Percentiles rank a stretch among this genome's conserved stretches.
Evolutionary conservation across 306 rosid genomes (phyloP).

Genomic region (Canavalia gladiata): DNA sequence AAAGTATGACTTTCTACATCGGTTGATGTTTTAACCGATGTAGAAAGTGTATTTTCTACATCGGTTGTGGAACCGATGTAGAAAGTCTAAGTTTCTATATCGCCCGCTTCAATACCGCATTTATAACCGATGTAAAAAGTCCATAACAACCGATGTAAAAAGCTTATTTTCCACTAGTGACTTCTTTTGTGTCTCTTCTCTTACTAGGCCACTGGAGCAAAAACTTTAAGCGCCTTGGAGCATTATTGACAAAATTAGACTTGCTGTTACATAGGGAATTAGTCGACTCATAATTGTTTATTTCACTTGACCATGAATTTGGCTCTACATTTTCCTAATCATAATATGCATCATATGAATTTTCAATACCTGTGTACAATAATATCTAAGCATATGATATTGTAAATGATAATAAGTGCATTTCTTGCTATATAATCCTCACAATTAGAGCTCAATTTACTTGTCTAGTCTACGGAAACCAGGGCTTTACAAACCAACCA

Average conservation of each 20-base stretch:
- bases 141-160: too few species aligned
- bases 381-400: slow-evolving; percentile 88
- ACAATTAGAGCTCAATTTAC: slow-evolving; percentile 72
- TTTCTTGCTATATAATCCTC: slow-evolving; percentile 58
- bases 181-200: slow-evolving; percentile 57
- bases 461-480: slow-evolving; percentile 82
- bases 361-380: slow-evolving; percentile 73
- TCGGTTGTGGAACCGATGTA: too few species aligned
- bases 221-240: slow-evolving; percentile 68
- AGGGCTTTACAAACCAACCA: slow-evolving; percentile 87
- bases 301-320: slow-evolving; percentile 61
- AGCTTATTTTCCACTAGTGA: too few species aligned
- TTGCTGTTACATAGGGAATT: slow-evolving; percentile 59
- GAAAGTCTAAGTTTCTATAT: too few species aligned
- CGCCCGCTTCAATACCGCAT: too few species aligned
- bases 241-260: slow-evolving; percentile 51
- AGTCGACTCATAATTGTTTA: slow-evolving; percentile 52
- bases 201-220: slow-evolving; percentile 67
- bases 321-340: slow-evolving; percentile 61
- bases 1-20: too few species aligned
- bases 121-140: too few species aligned
- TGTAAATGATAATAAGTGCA: slow-evolving; percentile 71
- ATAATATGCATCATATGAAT: slow-evolving; percentile 56
- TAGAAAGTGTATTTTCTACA: too few species aligned
- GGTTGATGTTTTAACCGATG: too few species aligned